A percentile compares a stretch with the other conserved stretches of the same genome.
Evolutionary conservation across 75 land plant genomes (phyloP).

Genomic region (Picea sitchensis): DNA sequence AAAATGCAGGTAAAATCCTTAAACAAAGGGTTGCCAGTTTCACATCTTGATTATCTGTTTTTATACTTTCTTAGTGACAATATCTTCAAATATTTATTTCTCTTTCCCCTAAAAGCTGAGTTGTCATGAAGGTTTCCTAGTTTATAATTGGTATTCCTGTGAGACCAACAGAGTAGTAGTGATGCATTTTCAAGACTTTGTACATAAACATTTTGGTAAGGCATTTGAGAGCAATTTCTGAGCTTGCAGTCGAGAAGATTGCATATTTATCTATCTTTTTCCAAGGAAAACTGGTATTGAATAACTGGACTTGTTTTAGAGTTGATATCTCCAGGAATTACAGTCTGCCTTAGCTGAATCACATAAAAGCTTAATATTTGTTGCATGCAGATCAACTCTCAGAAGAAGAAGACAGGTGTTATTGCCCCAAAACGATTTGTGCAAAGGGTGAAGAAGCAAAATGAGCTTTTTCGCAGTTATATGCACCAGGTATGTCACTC

Average conservation of each 20-base stretch:
- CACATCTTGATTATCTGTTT: background rate
- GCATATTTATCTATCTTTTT: background rate
- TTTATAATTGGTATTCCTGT: background rate
- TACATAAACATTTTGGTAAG: background rate
- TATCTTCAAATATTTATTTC: background rate
- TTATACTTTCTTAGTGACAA: background rate
- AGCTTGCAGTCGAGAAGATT: background rate
- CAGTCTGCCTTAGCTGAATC: background rate
- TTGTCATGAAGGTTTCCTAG: background rate
- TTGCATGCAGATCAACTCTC: conserved; percentile 79
- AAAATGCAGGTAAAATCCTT: background rate
- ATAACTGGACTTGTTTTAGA: background rate
- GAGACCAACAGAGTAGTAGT: background rate
- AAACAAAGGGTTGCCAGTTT: background rate
- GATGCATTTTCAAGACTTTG: background rate
- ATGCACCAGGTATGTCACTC: conserved; percentile 87
- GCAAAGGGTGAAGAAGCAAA: conserved; percentile 90
- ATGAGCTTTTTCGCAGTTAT: conserved; percentile 94
- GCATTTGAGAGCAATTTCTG: background rate
- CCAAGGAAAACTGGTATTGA: background rate
- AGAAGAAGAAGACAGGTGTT: conserved; percentile 99
- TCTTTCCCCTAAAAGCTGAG: background rate
- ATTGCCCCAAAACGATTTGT: conserved; percentile 97
- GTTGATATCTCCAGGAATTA: background rate
- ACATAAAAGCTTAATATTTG: background rate